Evolutionary conservation across 306 rosid species (phyloP).

Genomic region (Vicia villosa): DNA sequence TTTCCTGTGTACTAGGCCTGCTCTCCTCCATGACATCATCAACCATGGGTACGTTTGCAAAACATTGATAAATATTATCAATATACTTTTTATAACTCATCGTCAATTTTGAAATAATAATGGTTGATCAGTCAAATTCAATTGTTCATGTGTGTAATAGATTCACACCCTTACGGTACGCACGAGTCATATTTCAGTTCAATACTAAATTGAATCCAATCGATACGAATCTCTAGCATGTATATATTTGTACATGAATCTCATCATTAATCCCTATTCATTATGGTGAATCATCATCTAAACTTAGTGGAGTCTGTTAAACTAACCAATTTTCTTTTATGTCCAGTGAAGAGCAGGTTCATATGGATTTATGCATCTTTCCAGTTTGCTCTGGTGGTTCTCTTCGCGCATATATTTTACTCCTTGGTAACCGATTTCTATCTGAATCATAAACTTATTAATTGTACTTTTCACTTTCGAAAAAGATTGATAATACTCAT

Average conservation of each 20-base stretch:
- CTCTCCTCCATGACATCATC: conserved; percentile 97
- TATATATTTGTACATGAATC: too few species aligned
- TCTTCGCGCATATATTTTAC: conserved; percentile 92
- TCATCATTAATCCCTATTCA: too few species aligned
- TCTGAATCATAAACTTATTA: conserved; percentile 4
- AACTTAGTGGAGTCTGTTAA: too few species aligned
- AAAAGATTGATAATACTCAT: neutral
- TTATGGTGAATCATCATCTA: too few species aligned
- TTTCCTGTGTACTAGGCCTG: conserved; percentile 93
- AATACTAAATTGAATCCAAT: neutral
- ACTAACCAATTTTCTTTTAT: neutral
- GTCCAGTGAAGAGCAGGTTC: conserved; percentile 88
- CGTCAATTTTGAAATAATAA: neutral
- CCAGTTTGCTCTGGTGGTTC: conserved; percentile 93
- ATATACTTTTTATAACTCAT: conserved; percentile 9
- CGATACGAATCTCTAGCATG: too few species aligned
- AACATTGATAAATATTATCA: conserved; percentile 17
- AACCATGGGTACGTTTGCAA: conserved; percentile 78
- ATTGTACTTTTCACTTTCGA: conserved; percentile 14
- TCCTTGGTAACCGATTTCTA: conserved; percentile 63
- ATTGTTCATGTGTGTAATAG: neutral
- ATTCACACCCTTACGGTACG: neutral
- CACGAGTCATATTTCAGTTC: neutral
- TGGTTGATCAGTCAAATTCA: neutral
- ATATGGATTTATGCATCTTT: conserved; percentile 89